Evolutionary conservation across 805 yeast genomes (phyloP), one percentile per base, ranked within the genome.

Genomic region (Barnettozyma vustinii): DNA sequence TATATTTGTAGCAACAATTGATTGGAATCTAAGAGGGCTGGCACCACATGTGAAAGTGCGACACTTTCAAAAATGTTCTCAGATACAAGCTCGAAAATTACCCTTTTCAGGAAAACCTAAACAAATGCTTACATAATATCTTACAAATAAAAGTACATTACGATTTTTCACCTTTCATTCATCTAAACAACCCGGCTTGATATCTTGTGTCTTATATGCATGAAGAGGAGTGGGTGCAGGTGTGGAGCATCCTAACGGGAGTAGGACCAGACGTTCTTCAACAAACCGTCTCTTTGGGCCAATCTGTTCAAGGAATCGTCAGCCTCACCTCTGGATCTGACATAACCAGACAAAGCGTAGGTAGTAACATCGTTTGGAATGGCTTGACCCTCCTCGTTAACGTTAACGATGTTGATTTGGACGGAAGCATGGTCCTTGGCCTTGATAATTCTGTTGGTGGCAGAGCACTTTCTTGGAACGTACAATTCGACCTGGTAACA

Each of bases 391-490:
- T 87, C 84, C 72, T 81, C 97, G 71, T 94, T 97, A 70, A 94
- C 96, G 78, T 92, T 89, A 70, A 96, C 98, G 68, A 94, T 83
- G 92, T 87, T 92, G 80, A 94, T 87, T 81, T 94, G 99, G 67
- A 94, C 97, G 60, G 98, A 87, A 66, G 97, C 94, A 79, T 94
- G 99, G 80, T 94, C 99, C 84, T 94, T 91, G 71, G 99, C 91
- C 83, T 89, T 90, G 85, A 94, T 91, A 81, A 94, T 90, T 83
- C 97, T 90, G 96, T 90, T 91, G 79, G 99, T 90, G 73, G 99
- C 99, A 79, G 99, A 94, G 84, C 99, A 94, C 83, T 94, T 94
- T 86, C 99, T 89, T 83, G 99, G 99, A 78, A 92, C 96, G 96
- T 94, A 94, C 79, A 94, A 90, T 85, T 94, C 99, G 78, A 94